phyloP scores from a whole-genome alignment of 495 filamentous ascomycete species.

The Talaromyces proteolyticus region DNA sequence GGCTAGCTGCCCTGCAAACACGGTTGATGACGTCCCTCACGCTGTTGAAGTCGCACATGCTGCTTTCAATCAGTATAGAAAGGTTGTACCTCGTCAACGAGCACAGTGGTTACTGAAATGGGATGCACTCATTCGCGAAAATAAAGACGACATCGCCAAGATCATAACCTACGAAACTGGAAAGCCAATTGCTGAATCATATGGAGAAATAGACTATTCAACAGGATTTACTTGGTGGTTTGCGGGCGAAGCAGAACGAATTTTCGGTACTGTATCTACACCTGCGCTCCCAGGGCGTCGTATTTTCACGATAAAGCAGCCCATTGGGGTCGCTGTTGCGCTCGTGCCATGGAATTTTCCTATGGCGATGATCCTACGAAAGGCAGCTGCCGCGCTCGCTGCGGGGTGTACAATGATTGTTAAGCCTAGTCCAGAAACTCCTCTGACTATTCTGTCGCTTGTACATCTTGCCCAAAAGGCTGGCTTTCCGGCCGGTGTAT shows the following conservation, averaged over 20 bases:
- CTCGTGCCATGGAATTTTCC: conserved; percentile 42
- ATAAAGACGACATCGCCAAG: conserved; percentile 36
- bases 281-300: conserved; percentile 27
- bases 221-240: conserved; percentile 46
- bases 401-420: conserved; percentile 56
- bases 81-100: conserved; percentile 29
- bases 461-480: conserved; percentile 52
- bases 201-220: conserved; percentile 42
- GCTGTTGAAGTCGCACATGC: conserved; percentile 53
- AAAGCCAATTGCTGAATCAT: conserved; percentile 38
- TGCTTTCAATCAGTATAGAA: conserved; percentile 58
- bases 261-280: conserved; percentile 30
- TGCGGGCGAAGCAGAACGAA: conserved; percentile 42
- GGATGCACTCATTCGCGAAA: conserved; percentile 25
- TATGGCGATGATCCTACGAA: conserved; percentile 52
- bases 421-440: conserved; percentile 58
- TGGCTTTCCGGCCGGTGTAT: conserved; percentile 54
- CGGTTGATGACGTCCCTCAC: conserved; percentile 52
- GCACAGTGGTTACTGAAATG: conserved; percentile 15
- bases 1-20: conserved; percentile 57
- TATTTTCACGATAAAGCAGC: conserved; percentile 44
- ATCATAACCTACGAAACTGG: conserved; percentile 44
- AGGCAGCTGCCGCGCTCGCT: conserved; percentile 54
- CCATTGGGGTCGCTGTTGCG: conserved; percentile 36
- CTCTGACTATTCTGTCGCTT: conserved; percentile 47